phyloP scores from a whole-genome alignment of 83 land plant species.

The Isoetes engelmannii region DNA sequence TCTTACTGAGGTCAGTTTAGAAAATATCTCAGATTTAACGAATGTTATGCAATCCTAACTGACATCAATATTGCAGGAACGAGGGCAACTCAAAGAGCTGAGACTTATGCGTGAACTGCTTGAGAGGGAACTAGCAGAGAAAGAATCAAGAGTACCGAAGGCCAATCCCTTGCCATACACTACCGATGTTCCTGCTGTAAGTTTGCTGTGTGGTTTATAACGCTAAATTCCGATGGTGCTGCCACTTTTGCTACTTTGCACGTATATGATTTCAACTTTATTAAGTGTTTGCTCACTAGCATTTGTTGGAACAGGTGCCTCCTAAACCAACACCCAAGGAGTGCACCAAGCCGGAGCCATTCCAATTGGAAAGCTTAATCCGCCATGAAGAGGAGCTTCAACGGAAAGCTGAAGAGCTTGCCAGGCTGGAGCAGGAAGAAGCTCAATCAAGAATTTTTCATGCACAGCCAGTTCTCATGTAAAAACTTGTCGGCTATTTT shows the following conservation, averaged over 20 bases:
- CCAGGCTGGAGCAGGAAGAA: conserved; percentile 60
- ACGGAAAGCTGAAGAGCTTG: conserved; percentile 58
- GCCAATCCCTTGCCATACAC: conserved; percentile 88
- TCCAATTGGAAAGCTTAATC: conserved; percentile 67
- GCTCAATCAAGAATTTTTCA: conserved; percentile 58
- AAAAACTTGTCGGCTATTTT: conserved; percentile 27
- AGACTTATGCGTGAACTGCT: conserved; percentile 46
- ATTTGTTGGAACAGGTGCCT: conserved; percentile 48
- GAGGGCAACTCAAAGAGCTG: conserved; percentile 71
- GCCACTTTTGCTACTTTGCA: neutral
- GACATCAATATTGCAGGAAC: conserved; percentile 42
- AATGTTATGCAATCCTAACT: conserved; percentile 1
- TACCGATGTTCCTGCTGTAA: conserved; percentile 79
- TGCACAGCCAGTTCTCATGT: conserved; percentile 70
- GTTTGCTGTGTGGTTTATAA: conserved; percentile 4
- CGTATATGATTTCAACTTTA: neutral
- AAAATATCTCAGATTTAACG: conserved; percentile 9
- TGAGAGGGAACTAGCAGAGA: conserved; percentile 57
- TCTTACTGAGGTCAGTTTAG: conserved; percentile 23
- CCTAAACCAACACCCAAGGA: conserved; percentile 86
- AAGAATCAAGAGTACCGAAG: conserved; percentile 63
- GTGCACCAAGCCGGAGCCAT: conserved; percentile 80
- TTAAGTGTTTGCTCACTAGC: neutral
- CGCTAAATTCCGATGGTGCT: neutral
- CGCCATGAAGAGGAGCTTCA: conserved; percentile 86